Evolutionary conservation across 495 filamentous ascomycete species (phyloP), one percentile per base, ranked within the genome.

Genomic region (Cercophora samala): DNA sequence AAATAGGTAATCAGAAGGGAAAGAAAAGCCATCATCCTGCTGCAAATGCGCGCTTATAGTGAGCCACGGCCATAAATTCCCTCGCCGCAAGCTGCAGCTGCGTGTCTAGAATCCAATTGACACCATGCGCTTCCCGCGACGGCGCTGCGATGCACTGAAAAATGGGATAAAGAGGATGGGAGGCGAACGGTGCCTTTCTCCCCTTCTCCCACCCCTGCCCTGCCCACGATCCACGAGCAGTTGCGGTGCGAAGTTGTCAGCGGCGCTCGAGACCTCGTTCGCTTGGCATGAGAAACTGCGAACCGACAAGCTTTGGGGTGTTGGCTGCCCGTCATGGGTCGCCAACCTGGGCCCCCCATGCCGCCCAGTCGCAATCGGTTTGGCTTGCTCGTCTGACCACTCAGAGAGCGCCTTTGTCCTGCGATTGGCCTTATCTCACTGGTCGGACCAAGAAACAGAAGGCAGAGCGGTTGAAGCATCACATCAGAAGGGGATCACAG

Each of bases 241-340:
- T 54, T 54, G 17, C 52, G n/a, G 53, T 18, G 5, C 22, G 53
- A 22, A 18, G 53, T 56, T 23, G 22, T 56, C 53, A 23, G 52
- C 52, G 52, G 19, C 17, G 52, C 52, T 54, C 52, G 52, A 54
- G 52, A 54, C 58, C 25, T 17, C 21, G 26, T 29, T 29, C 26
- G 26, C 58, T 59, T 63, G 68, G 60, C 60, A 63, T 18, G 21
- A 18, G 60, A 62, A 62, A 62, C 60, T 58, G 62, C 54, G 24
- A 66, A 70, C 58, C 52, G 59, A 71, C 72, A 72, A 73, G 73
- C 74, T 73, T 70, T 76, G 69, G 15, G 26, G 46, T 21, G 58
- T 70, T 60, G 62, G 58, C 42, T 37, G 65, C 69, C 66, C 67
- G 72, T 70, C 72, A 70, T 72, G 72, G 63, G 54, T 54, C 58